phyloP scores from a whole-genome alignment of 495 filamentous ascomycete species.

The Talaromyces thailandensis region DNA sequence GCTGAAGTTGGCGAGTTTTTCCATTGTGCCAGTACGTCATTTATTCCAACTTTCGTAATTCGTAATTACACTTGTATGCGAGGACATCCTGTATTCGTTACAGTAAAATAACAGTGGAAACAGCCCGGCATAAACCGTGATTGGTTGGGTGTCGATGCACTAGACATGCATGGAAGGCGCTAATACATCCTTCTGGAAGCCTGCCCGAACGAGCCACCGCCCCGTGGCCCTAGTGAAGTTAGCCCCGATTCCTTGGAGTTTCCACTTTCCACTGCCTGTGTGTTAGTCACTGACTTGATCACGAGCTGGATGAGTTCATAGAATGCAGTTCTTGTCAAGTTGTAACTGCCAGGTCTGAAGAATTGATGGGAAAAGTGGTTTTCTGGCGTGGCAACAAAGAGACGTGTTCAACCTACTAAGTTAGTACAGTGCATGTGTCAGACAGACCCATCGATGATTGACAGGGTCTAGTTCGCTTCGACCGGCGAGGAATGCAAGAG shows the following conservation, averaged over 20 bases:
- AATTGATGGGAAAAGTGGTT: background rate
- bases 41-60: background rate
- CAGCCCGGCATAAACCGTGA: background rate
- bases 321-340: background rate
- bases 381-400: background rate
- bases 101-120: background rate
- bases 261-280: background rate
- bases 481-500: background rate
- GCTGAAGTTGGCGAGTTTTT: background rate
- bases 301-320: background rate
- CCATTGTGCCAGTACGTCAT: background rate
- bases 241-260: background rate
- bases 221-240: background rate
- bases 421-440: background rate
- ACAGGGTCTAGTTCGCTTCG: background rate
- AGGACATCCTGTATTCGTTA: background rate
- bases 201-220: constrained; percentile 1
- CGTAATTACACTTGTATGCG: background rate
- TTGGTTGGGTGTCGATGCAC: background rate
- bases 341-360: background rate
- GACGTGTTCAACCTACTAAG: background rate
- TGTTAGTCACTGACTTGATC: background rate
- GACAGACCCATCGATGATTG: background rate
- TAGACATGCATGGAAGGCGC: background rate
- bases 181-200: constrained; percentile 3